phyloP scores from a whole-genome alignment of 305 asterid species.

The Salvia sclarea region DNA sequence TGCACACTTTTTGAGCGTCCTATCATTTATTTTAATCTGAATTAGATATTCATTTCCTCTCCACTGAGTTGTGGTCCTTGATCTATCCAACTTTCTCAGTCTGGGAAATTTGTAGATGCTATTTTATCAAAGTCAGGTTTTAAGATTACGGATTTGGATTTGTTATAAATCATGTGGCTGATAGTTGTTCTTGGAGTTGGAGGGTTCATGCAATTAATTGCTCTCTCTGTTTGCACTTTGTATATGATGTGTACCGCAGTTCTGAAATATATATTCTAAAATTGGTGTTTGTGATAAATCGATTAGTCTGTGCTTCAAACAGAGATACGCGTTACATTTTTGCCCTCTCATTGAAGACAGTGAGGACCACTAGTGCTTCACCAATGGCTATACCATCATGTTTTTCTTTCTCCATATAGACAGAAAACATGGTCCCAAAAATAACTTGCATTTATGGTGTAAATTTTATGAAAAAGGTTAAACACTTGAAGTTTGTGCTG shows the following conservation, averaged over 20 bases:
- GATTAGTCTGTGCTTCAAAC: neutral
- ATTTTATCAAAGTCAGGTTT: constrained; percentile 10
- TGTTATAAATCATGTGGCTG: neutral
- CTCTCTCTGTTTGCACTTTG: neutral
- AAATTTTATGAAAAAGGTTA: constrained; percentile 12
- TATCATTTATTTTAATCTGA: constrained; percentile 23
- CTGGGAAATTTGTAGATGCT: neutral
- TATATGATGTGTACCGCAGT: constrained; percentile 12
- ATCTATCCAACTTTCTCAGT: constrained; percentile 4
- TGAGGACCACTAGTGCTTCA: constrained; percentile 18
- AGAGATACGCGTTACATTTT: neutral
- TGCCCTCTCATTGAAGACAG: constrained; percentile 14
- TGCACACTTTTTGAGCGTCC: constrained; percentile 28
- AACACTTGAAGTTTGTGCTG: constrained; percentile 12
- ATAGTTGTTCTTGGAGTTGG: constrained; percentile 11
- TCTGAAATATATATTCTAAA: constrained; percentile 18
- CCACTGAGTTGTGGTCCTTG: constrained; percentile 29
- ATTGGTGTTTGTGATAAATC: neutral
- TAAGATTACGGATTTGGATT: constrained; percentile 14
- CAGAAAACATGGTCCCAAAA: neutral
- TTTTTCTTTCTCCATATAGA: neutral
- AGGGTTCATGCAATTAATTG: constrained; percentile 13
- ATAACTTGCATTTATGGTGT: constrained; percentile 7
- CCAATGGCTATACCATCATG: neutral
- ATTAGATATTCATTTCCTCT: constrained; percentile 20